phyloP scores from a whole-genome alignment of 164 flowering plant genomes.

The Magnolia changhungtana region DNA sequence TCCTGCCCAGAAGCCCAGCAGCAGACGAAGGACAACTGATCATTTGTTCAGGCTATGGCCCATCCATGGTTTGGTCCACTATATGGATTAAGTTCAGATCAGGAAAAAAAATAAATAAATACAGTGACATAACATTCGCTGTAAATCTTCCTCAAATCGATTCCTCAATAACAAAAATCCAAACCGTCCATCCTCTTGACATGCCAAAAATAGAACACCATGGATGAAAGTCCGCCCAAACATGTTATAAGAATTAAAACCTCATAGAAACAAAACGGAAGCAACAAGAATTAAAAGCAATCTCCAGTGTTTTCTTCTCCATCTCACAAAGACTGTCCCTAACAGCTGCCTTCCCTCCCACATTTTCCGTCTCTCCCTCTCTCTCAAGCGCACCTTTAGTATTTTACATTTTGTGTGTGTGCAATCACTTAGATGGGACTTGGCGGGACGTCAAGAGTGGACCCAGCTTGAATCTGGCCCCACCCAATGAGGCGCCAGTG shows the following conservation, averaged over 20 bases:
- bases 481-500: conserved; percentile 94
- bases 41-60: no score
- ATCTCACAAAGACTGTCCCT: conserved; percentile 42
- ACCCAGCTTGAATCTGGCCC: conserved; percentile 91
- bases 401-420: neutral
- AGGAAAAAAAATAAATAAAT: no score
- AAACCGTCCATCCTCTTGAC: neutral
- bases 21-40: no score
- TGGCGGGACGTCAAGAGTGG: conserved; percentile 75
- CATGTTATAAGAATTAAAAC: neutral
- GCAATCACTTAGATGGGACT: conserved; percentile 41
- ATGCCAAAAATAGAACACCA: neutral
- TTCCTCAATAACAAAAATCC: neutral
- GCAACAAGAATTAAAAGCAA: neutral
- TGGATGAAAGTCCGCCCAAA: neutral
- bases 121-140: no score
- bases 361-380: neutral
- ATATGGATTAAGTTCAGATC: no score
- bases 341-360: conserved; percentile 18
- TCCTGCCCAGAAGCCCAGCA: no score
- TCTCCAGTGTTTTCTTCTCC: conserved; percentile 43
- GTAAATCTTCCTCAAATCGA: no score
- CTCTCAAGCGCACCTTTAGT: neutral
- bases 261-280: neutral
- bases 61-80: no score